Conservation (phyloP, 2,329 filamentous ascomycete genomes). For the Raffaelea ambrosiae region DNA sequence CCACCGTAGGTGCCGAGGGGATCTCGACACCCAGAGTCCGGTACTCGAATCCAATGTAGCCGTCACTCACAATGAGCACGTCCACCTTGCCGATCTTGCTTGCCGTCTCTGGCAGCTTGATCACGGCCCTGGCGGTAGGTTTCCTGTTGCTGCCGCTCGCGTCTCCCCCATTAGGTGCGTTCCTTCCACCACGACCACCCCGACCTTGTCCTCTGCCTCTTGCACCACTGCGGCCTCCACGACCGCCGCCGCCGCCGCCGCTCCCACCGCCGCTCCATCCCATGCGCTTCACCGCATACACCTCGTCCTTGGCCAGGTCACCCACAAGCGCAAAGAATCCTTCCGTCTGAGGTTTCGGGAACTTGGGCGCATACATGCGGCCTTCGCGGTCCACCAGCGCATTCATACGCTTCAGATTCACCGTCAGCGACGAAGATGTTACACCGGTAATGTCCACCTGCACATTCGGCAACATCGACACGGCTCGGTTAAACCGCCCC, state of each 20-base stretch:
- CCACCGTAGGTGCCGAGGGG: constrained; percentile 39
- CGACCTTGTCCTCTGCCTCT: background rate
- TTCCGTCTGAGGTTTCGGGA: constrained; percentile 91
- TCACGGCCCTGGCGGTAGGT: constrained; percentile 44
- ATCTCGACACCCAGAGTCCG: constrained; percentile 39
- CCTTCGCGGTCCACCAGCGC: constrained; percentile 54
- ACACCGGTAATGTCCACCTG: constrained; percentile 51
- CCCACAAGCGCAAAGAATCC: constrained; percentile 83
- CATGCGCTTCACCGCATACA: constrained; percentile 78
- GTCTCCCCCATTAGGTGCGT: background rate
- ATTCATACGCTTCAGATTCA: constrained; percentile 61
- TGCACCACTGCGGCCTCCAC: background rate
- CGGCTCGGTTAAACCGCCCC: constrained; percentile 46
- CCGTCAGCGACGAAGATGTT: constrained; percentile 51
- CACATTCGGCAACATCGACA: constrained; percentile 61
- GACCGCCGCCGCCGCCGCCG: constrained; percentile 8
- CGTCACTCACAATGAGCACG: constrained; percentile 75
- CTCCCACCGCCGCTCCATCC: constrained; percentile 50
- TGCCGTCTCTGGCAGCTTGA: constrained; percentile 49
- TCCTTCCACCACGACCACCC: background rate
- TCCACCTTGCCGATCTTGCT: constrained; percentile 55
- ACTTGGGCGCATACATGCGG: constrained; percentile 76
- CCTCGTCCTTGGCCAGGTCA: constrained; percentile 59
- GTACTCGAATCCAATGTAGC: constrained; percentile 68
- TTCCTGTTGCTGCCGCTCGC: constrained; percentile 26